Evolutionary conservation across 176 grass and related monocot genomes (phyloP).

Genomic region (Phragmites australis): DNA sequence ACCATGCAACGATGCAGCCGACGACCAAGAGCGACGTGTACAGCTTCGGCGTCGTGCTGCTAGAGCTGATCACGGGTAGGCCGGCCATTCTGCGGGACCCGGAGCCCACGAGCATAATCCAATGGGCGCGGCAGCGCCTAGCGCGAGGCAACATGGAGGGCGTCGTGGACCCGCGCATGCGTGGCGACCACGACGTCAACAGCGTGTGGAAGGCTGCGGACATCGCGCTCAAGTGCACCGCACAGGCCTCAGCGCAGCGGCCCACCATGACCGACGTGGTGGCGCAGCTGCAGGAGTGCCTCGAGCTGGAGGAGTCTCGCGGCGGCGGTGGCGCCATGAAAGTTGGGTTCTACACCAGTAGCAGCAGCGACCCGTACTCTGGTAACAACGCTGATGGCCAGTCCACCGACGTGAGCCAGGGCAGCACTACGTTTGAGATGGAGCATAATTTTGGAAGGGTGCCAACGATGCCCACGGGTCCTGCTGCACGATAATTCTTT

Average conservation of each 20-base stretch:
- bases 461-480: constrained; percentile 36
- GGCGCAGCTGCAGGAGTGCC: constrained; percentile 49
- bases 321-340: no score
- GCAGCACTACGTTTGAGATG: constrained; percentile 21
- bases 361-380: not conserved
- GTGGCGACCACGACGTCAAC: constrained; percentile 43
- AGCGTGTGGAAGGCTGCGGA: constrained; percentile 52
- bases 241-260: not conserved
- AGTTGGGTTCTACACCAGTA: not conserved
- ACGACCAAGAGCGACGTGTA: constrained; percentile 58
- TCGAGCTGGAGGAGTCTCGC: constrained; percentile 47
- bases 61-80: constrained; percentile 48
- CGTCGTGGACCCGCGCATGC: constrained; percentile 38
- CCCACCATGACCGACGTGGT: constrained; percentile 64
- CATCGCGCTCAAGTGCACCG: constrained; percentile 59
- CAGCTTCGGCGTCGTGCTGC: constrained; percentile 54
- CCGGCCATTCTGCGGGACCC: constrained; percentile 24
- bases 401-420: constrained; percentile 33
- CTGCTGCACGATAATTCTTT: constrained; percentile 44
- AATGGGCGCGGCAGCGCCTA: constrained; percentile 35
- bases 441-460: constrained; percentile 43
- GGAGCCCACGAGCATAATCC: constrained; percentile 16
- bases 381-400: constrained; percentile 16
- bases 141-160: constrained; percentile 40
- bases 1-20: constrained; percentile 6